Evolutionary conservation across 75 land plant genomes (phyloP).

Genomic region (Adiantum capillusveneris): DNA sequence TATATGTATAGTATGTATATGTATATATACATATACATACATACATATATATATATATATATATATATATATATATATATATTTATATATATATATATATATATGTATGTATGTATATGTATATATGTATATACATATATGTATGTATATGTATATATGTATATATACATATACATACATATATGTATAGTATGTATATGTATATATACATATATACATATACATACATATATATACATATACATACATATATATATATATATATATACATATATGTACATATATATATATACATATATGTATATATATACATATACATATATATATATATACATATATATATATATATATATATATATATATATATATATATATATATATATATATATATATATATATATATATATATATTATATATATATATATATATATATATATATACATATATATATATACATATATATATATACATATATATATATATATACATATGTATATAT

Average conservation of each 20-base stretch:
- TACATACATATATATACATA: too few relatives aligned
- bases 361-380: not conserved
- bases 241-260: not conserved
- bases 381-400: not conserved
- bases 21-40: too few relatives aligned
- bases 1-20: too few relatives aligned
- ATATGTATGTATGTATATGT: constrained; percentile 3
- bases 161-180: too few relatives aligned
- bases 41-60: too few relatives aligned
- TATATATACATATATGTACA: constrained; percentile 3
- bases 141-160: too few relatives aligned
- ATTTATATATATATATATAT: constrained; percentile 4
- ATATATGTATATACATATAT: not conserved
- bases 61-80: not conserved
- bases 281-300: constrained; percentile 2
- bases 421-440: not conserved
- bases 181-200: too few relatives aligned
- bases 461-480: too few relatives aligned
- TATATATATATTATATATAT: not conserved
- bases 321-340: too few relatives aligned
- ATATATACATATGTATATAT: not conserved
- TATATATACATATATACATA: too few relatives aligned
- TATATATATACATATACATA: not conserved
- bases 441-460: too few relatives aligned
- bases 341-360: not conserved